Conservation (phyloP, 2,329 filamentous ascomycete genomes). For the Aureobasidium sp. region DNA sequence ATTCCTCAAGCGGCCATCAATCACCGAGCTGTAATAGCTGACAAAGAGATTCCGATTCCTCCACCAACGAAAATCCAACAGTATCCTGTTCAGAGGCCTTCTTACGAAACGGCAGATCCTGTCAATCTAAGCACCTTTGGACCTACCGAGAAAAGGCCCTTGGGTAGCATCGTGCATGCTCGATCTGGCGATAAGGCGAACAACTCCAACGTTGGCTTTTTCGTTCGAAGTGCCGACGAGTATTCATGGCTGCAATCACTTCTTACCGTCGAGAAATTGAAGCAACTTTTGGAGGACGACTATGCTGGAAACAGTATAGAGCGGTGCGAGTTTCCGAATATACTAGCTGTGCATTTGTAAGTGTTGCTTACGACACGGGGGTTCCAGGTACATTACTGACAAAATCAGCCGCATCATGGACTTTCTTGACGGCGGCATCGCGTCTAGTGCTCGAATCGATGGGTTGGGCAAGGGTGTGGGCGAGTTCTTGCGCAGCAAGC, state of each 20-base stretch:
- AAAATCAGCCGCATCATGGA: slow-evolving; percentile 11
- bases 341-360: slow-evolving; percentile 35
- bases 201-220: slow-evolving; percentile 34
- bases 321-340: slow-evolving; percentile 33
- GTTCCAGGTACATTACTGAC: not conserved
- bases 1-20: slow-evolving; percentile 26
- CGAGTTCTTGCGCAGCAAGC: slow-evolving; percentile 16
- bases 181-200: slow-evolving; percentile 30
- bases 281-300: slow-evolving; percentile 28
- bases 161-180: slow-evolving; percentile 34
- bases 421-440: slow-evolving; percentile 17
- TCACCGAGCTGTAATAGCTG: slow-evolving; percentile 20
- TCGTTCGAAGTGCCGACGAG: slow-evolving; percentile 33
- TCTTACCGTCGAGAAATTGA: slow-evolving; percentile 25
- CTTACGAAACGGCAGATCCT: slow-evolving; percentile 28
- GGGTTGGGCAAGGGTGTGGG: slow-evolving; percentile 17
- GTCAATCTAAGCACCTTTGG: slow-evolving; percentile 30
- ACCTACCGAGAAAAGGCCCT: slow-evolving; percentile 30
- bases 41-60: not conserved
- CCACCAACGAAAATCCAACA: slow-evolving; percentile 12
- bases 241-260: slow-evolving; percentile 29
- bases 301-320: slow-evolving; percentile 31
- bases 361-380: not conserved
- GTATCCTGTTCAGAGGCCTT: slow-evolving; percentile 17
- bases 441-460: slow-evolving; percentile 15